Percentiles rank a stretch among this genome's conserved stretches.
Evolutionary conservation across 2,329 filamentous ascomycete species (phyloP).

Genomic region (Xylaria sp.): DNA sequence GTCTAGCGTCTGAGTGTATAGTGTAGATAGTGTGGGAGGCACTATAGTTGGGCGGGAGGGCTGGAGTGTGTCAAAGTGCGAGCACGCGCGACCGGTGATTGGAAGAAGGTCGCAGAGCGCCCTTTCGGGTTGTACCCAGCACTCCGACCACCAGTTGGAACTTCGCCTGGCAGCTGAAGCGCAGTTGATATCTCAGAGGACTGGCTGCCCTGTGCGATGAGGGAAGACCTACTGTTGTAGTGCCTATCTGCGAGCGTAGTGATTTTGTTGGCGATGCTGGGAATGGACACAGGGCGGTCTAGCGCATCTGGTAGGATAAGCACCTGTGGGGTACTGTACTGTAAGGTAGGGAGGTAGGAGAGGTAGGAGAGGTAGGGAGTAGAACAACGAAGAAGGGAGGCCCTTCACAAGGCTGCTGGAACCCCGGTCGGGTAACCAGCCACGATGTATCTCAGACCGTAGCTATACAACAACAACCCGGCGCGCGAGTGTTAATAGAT

Average conservation of each 20-base stretch:
- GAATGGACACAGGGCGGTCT: neutral
- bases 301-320: too few species aligned
- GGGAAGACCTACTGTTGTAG: neutral
- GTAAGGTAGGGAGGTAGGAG: neutral
- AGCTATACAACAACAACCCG: neutral
- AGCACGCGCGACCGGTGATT: constrained; percentile 9
- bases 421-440: constrained; percentile 17
- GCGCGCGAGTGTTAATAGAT: neutral
- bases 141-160: constrained; percentile 3
- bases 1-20: too few species aligned
- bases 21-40: too few species aligned
- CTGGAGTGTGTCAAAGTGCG: constrained; percentile 20
- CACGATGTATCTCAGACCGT: neutral
- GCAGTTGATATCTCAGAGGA: neutral
- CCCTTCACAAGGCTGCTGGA: constrained; percentile 21
- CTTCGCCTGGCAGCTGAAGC: constrained; percentile 7
- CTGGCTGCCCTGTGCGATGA: neutral
- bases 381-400: neutral
- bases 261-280: neutral
- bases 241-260: neutral
- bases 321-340: neutral
- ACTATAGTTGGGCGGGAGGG: constrained; percentile 30
- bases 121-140: neutral
- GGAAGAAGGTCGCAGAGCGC: neutral
- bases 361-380: neutral